These are phyloP conservation scores for Polychytrium aggregatum DNA, from an alignment of 192 early-diverging fungal genomes.

Conservation along the genomic window DNA sequence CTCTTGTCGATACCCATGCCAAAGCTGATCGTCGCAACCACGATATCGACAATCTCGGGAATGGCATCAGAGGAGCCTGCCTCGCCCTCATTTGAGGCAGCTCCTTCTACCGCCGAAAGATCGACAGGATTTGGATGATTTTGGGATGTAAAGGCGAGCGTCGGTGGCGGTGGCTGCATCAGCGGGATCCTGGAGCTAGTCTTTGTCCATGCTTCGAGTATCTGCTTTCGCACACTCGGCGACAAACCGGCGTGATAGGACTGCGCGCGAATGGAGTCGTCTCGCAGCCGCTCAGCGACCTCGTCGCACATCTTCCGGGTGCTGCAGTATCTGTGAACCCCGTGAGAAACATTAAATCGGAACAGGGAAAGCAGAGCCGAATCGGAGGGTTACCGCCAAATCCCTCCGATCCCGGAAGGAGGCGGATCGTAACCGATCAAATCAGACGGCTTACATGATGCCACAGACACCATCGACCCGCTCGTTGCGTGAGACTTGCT, in stretches of 20 bases:
- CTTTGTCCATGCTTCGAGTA: conserved; percentile 22
- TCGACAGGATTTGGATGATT: too few species aligned
- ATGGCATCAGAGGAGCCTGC: too few species aligned
- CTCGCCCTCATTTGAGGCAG: too few species aligned
- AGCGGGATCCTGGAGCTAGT: conserved; percentile 1
- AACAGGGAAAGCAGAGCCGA: too few species aligned
- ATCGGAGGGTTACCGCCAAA: too few species aligned
- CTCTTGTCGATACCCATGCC: conserved; percentile 98
- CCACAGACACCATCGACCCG: conserved; percentile 24
- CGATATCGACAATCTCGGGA: conserved; percentile 21
- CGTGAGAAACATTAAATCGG: too few species aligned
- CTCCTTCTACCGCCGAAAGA: too few species aligned
- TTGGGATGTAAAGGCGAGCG: too few species aligned
- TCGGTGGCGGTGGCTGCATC: too few species aligned
- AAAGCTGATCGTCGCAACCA: conserved; percentile 37
- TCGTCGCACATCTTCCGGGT: conserved; percentile 29
- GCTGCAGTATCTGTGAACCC: conserved; percentile 23
- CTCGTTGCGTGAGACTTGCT: conserved; percentile 1
- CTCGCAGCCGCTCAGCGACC: conserved; percentile 15
- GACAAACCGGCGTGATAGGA: conserved; percentile 32
- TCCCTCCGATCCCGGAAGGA: too few species aligned
- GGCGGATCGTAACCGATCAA: background rate
- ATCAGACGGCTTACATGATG: conserved; percentile 17
- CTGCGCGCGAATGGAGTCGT: conserved; percentile 17
- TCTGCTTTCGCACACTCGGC: conserved; percentile 4